Base-by-base conservation (phyloP, 2,329 filamentous ascomycete genomes). In the Sarocladium kiliense region DNA sequence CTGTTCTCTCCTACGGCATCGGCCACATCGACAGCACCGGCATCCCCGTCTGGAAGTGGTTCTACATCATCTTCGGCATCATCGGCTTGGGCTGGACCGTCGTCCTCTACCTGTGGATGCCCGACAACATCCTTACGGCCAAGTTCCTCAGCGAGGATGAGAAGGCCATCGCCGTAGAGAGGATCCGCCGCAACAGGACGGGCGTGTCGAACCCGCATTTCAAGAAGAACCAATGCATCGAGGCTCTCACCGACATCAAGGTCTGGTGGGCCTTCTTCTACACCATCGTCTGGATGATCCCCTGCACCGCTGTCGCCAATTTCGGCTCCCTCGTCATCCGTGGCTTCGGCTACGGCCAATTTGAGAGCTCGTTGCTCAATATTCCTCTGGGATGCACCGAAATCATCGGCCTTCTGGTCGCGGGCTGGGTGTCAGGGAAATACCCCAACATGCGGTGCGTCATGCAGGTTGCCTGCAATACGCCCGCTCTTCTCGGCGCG, bases 301-400 rank as follows among this genome's bases (percentile, higher is more conserved):
- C n/a, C 41, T 21, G 25, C 16, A 19, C n/a, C 16, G 41, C 25
- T n/a, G 6, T 44, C 16, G 41, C 41, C 41, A 44, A 44, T 18
- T 63, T 63, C 42, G 58, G 60, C 18, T 58, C 61, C 25, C 58
- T 64, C 4, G 54, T 60, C 19, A 63, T 63, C 57, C 56, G 61
- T 26, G 59, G 61, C 25, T 58, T 63, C 10, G 60, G 60, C 7
- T 63, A 60, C 49, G 57, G 57, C 11, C 57, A 58, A 16, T 54
- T 57, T 10, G 53, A 57, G 30, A 58, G 59, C 11, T 18, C 19
- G 11, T 25, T 49, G 4, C 44, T 49, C 25, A 18, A 18, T 25
- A 49, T 49, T 9, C 44, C 44, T 27, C 23, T 49, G 12, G 44
- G 10, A 12, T 9, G 44, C 44, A 16, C 4, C 9, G 19, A 49